Evolutionary conservation across 2,329 filamentous ascomycete species (phyloP).

Genomic region (Beauveria varroae): DNA sequence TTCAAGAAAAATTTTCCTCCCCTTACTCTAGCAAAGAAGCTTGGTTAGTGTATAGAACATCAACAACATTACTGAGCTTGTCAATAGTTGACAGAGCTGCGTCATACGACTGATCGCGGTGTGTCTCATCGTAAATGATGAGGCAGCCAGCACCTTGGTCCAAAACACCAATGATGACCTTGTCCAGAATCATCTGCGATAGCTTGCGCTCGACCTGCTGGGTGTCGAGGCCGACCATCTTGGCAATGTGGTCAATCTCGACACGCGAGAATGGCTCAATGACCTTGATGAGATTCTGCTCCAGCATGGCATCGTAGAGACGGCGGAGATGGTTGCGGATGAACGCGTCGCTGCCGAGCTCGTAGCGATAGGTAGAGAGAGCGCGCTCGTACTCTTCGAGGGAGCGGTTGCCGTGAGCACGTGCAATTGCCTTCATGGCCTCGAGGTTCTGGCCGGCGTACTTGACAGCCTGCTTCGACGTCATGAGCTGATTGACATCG

Average conservation of each 20-base stretch:
- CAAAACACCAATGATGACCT: slow-evolving; percentile 94
- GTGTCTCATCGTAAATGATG: slow-evolving; percentile 93
- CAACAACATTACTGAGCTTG: slow-evolving; percentile 94
- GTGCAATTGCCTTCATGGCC: slow-evolving; percentile 97
- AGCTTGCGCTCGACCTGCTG: slow-evolving; percentile 97
- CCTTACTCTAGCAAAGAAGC: slow-evolving; percentile 80
- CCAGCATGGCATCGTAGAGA: slow-evolving; percentile 95
- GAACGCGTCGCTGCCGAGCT: slow-evolving; percentile 90
- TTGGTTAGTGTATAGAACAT: slow-evolving; percentile 96
- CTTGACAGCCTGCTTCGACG: slow-evolving; percentile 92
- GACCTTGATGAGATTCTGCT: slow-evolving; percentile 99
- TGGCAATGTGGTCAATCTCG: slow-evolving; percentile 92
- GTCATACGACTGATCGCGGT: slow-evolving; percentile 89
- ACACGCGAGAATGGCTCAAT: slow-evolving; percentile 98
- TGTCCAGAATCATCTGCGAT: slow-evolving; percentile 98
- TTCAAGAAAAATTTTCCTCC: background rate
- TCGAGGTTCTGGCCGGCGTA: slow-evolving; percentile 94
- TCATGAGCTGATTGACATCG: slow-evolving; percentile 91
- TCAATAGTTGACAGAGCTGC: slow-evolving; percentile 90
- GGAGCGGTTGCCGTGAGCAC: slow-evolving; percentile 89
- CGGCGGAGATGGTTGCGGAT: slow-evolving; percentile 94
- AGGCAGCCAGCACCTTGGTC: slow-evolving; percentile 97
- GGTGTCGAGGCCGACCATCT: slow-evolving; percentile 94
- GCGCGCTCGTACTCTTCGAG: slow-evolving; percentile 96
- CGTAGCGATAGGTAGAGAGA: slow-evolving; percentile 81